Percentiles rank a stretch among this genome's conserved stretches.
Evolutionary conservation across 2,329 filamentous ascomycete species (phyloP).

Genomic region (Pseudopyrenochaeta lycopersici): DNA sequence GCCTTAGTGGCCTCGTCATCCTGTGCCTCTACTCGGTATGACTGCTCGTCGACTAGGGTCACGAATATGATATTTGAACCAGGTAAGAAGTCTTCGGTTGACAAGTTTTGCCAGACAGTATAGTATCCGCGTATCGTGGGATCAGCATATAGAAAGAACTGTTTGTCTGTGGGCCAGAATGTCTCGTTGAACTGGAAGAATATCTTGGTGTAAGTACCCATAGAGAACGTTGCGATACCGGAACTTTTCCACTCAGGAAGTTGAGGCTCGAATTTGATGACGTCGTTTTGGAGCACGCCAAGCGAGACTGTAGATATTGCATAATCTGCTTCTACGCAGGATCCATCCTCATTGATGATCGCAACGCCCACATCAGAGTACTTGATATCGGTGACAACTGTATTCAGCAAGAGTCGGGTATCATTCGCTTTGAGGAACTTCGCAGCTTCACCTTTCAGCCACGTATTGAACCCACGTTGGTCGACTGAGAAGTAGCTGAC

Average conservation of each 20-base stretch:
- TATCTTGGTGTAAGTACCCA: conserved; percentile 78
- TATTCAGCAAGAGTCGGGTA: conserved; percentile 65
- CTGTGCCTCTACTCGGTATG: conserved; percentile 68
- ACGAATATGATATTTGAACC: conserved; percentile 72
- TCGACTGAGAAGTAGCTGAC: conserved; percentile 70
- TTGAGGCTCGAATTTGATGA: conserved; percentile 65
- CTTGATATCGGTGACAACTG: conserved; percentile 63
- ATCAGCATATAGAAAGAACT: conserved; percentile 64
- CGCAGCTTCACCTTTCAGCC: conserved; percentile 65
- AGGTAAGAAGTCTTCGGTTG: conserved; percentile 64
- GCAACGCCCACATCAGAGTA: conserved; percentile 64
- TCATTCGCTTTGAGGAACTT: conserved; percentile 67
- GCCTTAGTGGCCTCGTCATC: conserved; percentile 64
- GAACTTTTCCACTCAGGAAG: conserved; percentile 70
- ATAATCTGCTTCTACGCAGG: conserved; percentile 67
- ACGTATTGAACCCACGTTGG: conserved; percentile 67
- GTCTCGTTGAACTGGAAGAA: conserved; percentile 74
- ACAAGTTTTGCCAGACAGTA: conserved; percentile 72
- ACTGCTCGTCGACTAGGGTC: conserved; percentile 66
- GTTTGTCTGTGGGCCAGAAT: conserved; percentile 68
- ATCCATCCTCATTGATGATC: conserved; percentile 62
- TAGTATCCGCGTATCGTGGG: conserved; percentile 61
- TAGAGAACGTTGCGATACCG: conserved; percentile 70
- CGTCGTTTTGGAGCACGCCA: conserved; percentile 71
- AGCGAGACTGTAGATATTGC: conserved; percentile 74